phyloP scores from a whole-genome alignment of 352 stramenopile genomes.

The Globisporangium carolinianum region DNA sequence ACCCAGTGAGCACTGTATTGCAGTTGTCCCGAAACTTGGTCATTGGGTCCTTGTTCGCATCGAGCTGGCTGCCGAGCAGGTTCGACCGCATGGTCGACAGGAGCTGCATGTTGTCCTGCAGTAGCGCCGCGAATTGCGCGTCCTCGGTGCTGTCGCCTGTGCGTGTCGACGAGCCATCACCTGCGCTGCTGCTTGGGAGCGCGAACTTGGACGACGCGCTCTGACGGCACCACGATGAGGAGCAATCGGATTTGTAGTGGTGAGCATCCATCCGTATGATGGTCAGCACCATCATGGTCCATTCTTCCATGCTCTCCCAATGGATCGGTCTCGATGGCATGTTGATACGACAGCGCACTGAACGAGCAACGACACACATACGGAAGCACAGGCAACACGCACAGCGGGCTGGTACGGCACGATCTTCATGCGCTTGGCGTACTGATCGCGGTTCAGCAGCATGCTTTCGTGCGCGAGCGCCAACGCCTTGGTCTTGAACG shows the following conservation, averaged over 20 bases:
- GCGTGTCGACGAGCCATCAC: neutral
- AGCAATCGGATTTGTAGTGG: neutral
- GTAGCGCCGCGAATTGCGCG: slow-evolving; percentile 37
- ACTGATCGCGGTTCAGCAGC: slow-evolving; percentile 17
- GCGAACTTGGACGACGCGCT: neutral
- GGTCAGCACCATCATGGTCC: too few species aligned
- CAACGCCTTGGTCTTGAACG: slow-evolving; percentile 53
- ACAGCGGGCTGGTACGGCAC: slow-evolving; percentile 32
- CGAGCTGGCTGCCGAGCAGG: slow-evolving; percentile 43
- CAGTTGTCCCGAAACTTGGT: slow-evolving; percentile 64
- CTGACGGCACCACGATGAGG: neutral
- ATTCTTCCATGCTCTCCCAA: too few species aligned
- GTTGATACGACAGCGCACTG: too few species aligned
- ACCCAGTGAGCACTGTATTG: slow-evolving; percentile 48
- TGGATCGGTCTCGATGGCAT: too few species aligned
- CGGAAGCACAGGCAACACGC: neutral
- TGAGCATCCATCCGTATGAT: neutral
- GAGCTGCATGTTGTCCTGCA: slow-evolving; percentile 61
- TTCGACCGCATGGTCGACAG: slow-evolving; percentile 70
- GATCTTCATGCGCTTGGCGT: slow-evolving; percentile 58
- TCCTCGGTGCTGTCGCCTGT: slow-evolving; percentile 26
- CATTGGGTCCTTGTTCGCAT: slow-evolving; percentile 52
- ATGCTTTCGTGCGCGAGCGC: slow-evolving; percentile 13
- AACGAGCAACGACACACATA: neutral
- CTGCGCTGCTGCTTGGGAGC: neutral